phyloP scores from a whole-genome alignment of 345 rosid genomes.

The Odontarrhena argentea region DNA sequence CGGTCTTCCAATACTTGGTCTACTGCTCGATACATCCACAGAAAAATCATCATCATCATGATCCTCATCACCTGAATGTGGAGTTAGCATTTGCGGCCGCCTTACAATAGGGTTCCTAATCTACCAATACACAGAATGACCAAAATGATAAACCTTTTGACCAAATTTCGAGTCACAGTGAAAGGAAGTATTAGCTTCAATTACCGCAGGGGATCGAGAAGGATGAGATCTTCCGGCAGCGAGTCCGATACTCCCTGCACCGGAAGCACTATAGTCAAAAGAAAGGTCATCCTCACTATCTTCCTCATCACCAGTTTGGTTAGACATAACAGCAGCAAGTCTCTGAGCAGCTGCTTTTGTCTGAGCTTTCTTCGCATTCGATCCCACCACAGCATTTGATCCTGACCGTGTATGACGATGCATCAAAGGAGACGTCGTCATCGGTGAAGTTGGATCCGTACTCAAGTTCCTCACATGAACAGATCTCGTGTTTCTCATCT shows the following conservation, averaged over 20 bases:
- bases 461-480: slow-evolving; percentile 50
- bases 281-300: slow-evolving; percentile 60
- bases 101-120: slow-evolving; percentile 39
- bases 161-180: slow-evolving; percentile 3
- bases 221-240: slow-evolving; percentile 56
- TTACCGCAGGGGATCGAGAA: slow-evolving; percentile 64
- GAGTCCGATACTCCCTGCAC: slow-evolving; percentile 58
- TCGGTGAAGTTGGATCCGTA: slow-evolving; percentile 52
- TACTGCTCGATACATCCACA: slow-evolving; percentile 38
- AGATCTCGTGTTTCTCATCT: slow-evolving; percentile 63
- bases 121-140: not conserved
- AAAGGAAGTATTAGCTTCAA: not conserved
- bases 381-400: slow-evolving; percentile 45
- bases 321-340: slow-evolving; percentile 80
- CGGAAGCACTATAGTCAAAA: slow-evolving; percentile 38
- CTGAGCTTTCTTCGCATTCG: slow-evolving; percentile 66
- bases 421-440: slow-evolving; percentile 45
- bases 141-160: not conserved
- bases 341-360: slow-evolving; percentile 90
- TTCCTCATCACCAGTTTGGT: slow-evolving; percentile 50
- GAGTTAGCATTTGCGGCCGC: slow-evolving; percentile 39
- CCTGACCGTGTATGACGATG: slow-evolving; percentile 67
- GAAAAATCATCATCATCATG: slow-evolving; percentile 46
- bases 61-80: slow-evolving; percentile 48
- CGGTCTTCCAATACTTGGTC: slow-evolving; percentile 48